Percentiles rank a stretch among this genome's conserved stretches.
Conservation (phyloP, 805 yeast species). For the Cyberlindnera petersonii region DNA sequence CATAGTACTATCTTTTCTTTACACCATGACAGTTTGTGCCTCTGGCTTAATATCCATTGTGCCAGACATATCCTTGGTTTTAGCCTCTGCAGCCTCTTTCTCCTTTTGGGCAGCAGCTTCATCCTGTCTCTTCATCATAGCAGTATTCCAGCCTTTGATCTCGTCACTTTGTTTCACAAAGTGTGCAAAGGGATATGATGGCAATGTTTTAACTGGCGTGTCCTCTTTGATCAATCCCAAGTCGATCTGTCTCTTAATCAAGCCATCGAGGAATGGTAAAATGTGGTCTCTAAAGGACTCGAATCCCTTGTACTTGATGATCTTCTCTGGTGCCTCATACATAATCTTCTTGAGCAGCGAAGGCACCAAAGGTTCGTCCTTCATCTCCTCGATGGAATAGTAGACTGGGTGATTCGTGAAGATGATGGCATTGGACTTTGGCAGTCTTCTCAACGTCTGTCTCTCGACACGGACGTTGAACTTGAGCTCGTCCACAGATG, state of each 20-base stretch:
- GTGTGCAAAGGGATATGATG: constrained; percentile 63
- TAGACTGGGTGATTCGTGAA: constrained; percentile 78
- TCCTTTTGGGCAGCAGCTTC: constrained; percentile 20
- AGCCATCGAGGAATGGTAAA: constrained; percentile 49
- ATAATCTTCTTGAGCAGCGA: constrained; percentile 58
- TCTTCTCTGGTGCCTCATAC: constrained; percentile 63
- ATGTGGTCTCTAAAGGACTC: constrained; percentile 57
- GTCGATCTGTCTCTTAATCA: constrained; percentile 56
- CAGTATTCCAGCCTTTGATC: constrained; percentile 38
- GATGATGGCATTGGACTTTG: constrained; percentile 60
- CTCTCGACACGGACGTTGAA: constrained; percentile 70
- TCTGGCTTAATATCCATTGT: constrained; percentile 4
- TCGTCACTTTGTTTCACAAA: constrained; percentile 38
- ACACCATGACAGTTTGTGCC: constrained; percentile 2
- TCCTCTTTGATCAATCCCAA: constrained; percentile 51
- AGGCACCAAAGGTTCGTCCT: constrained; percentile 75
- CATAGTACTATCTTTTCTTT: not conserved
- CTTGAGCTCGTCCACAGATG: constrained; percentile 43
- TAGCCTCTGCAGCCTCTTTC: constrained; percentile 4
- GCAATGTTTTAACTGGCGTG: constrained; percentile 53
- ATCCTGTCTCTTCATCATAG: constrained; percentile 27
- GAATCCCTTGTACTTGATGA: constrained; percentile 61
- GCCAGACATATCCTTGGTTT: constrained; percentile 1
- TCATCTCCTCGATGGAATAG: constrained; percentile 75
- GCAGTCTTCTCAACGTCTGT: constrained; percentile 65